Percentiles rank a stretch among this genome's conserved stretches.
These are phyloP conservation scores for Blastobotrys mokoenaii DNA, from an alignment of 805 yeast genomes.

Conservation along the genomic window DNA sequence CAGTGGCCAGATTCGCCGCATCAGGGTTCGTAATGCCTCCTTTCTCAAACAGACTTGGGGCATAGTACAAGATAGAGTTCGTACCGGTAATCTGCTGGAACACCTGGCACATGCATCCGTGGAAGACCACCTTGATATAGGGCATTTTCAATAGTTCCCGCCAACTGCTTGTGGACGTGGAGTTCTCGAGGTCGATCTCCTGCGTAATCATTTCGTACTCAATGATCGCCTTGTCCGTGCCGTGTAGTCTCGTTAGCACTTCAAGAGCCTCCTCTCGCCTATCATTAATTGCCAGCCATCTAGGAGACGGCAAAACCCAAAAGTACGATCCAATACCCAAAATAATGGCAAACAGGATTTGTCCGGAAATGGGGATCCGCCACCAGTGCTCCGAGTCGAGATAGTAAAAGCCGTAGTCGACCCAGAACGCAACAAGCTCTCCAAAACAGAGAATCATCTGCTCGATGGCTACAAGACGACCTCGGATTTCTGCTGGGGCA, in stretches of 20 bases:
- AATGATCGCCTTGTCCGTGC: constrained; percentile 34
- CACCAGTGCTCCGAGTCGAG: constrained; percentile 33
- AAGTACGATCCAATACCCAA: constrained; percentile 30
- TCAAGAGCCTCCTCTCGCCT: constrained; percentile 21
- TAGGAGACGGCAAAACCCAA: constrained; percentile 42
- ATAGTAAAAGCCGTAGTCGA: constrained; percentile 9
- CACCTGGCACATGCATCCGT: constrained; percentile 38
- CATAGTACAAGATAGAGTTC: constrained; percentile 64
- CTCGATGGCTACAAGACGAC: constrained; percentile 78
- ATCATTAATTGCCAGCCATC: constrained; percentile 29
- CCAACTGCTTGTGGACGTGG: constrained; percentile 39
- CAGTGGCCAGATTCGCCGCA: constrained; percentile 35
- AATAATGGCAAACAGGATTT: constrained; percentile 37
- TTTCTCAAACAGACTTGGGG: constrained; percentile 50
- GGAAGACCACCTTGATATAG: constrained; percentile 35
- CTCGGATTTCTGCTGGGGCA: constrained; percentile 71
- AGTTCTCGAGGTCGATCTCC: constrained; percentile 45
- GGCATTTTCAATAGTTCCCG: constrained; percentile 41
- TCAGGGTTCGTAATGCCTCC: constrained; percentile 42
- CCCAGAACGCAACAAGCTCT: constrained; percentile 12
- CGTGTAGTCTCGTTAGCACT: constrained; percentile 15
- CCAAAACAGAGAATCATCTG: constrained; percentile 10
- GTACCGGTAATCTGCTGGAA: constrained; percentile 69
- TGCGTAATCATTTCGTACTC: constrained; percentile 53
- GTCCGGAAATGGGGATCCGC: constrained; percentile 41